These are phyloP conservation scores for Exophiala calicioides DNA, from an alignment of 2,329 filamentous ascomycete genomes.

Conservation along the genomic window DNA sequence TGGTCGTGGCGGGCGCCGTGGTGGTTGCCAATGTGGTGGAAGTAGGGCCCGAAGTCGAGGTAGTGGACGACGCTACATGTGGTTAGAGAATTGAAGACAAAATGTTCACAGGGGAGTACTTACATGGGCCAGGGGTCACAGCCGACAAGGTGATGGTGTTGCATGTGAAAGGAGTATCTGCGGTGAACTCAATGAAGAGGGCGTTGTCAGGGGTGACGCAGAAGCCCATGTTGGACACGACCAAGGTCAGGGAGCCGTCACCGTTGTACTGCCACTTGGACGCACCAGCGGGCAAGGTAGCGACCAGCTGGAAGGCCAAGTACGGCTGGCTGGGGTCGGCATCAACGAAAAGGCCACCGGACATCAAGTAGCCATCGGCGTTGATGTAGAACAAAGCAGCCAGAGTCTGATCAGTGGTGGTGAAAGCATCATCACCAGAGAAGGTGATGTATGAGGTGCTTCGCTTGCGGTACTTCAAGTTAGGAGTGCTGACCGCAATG, in stretches of 20 bases:
- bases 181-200: constrained; percentile 13
- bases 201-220: constrained; percentile 10
- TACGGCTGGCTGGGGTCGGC: constrained; percentile 18
- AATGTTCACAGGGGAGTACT: too few relatives aligned
- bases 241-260: constrained; percentile 5
- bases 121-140: too few relatives aligned
- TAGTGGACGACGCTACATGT: not conserved
- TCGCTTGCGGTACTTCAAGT: constrained; percentile 23
- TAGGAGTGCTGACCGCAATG: constrained; percentile 7
- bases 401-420: constrained; percentile 8
- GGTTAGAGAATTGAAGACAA: too few relatives aligned
- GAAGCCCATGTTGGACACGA: constrained; percentile 4
- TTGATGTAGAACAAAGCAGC: constrained; percentile 22
- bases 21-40: not conserved
- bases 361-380: constrained; percentile 12
- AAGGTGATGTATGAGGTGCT: constrained; percentile 22
- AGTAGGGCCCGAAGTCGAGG: constrained; percentile 1
- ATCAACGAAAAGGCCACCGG: constrained; percentile 14
- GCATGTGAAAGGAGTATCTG: constrained; percentile 13
- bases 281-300: not conserved
- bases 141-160: constrained; percentile 2
- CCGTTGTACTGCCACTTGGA: constrained; percentile 3
- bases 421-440: constrained; percentile 12
- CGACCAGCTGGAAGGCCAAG: constrained; percentile 13
- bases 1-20: constrained; percentile 4